These are phyloP conservation scores for Sporothrix humicola DNA, from an alignment of 2,329 filamentous ascomycete genomes.

Conservation along the genomic window DNA sequence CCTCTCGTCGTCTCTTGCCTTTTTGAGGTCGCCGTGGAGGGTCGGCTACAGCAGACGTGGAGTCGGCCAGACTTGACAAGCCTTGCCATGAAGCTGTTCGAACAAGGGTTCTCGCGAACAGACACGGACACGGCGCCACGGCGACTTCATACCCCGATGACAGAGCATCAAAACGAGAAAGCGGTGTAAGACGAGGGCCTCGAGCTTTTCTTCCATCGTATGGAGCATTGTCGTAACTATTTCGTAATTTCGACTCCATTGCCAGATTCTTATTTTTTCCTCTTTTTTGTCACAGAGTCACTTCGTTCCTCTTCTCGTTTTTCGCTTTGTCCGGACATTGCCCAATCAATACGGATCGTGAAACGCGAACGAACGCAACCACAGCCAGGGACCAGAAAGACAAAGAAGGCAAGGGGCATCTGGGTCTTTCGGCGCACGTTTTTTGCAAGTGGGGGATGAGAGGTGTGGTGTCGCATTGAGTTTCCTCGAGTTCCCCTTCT, in stretches of 20 bases:
- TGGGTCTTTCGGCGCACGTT: not conserved
- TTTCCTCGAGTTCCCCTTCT: not conserved
- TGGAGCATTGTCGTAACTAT: not conserved
- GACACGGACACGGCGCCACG: not conserved
- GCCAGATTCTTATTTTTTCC: not conserved
- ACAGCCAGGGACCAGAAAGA: not conserved
- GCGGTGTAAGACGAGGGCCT: not conserved
- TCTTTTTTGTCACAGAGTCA: not conserved
- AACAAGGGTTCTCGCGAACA: not conserved
- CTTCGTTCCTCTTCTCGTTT: too few relatives aligned
- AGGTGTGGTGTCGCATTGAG: not conserved
- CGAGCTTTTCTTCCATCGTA: not conserved
- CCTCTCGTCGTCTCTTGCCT: not conserved
- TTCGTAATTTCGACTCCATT: not conserved
- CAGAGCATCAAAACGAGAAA: too few relatives aligned
- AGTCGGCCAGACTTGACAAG: not conserved
- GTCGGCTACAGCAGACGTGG: slow-evolving; percentile 5
- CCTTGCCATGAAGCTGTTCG: not conserved
- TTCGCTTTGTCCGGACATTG: too few relatives aligned
- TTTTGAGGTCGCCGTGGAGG: slow-evolving; percentile 5
- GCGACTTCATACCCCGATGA: too few relatives aligned
- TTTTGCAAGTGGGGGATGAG: not conserved
- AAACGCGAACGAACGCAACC: not conserved
- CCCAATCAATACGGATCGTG: not conserved
- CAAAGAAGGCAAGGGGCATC: not conserved